Conservation (phyloP, 257 asterid species). For the Fraxinus cuspidata region DNA sequence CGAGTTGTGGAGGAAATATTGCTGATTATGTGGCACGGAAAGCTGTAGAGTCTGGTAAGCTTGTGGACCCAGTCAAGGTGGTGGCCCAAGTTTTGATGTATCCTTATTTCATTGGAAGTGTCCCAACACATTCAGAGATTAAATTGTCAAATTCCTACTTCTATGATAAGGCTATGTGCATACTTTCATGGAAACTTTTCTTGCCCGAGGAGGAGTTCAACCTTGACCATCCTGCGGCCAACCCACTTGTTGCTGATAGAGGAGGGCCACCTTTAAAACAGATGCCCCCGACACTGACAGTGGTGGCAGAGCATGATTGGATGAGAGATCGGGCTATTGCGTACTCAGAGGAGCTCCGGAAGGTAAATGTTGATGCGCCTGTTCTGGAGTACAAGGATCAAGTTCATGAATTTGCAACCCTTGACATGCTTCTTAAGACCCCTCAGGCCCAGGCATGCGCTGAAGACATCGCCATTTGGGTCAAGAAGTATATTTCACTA, state of each 20-base stretch:
- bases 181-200: conserved; percentile 48
- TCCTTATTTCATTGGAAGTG: conserved; percentile 54
- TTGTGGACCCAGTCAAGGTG: conserved; percentile 53
- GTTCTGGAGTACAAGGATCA: conserved; percentile 57
- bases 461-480: conserved; percentile 57
- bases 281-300: conserved; percentile 56
- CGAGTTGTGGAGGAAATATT: conserved; percentile 56
- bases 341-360: conserved; percentile 54
- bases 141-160: conserved; percentile 51
- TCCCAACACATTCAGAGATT: conserved; percentile 55
- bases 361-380: conserved; percentile 57
- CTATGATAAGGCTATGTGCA: conserved; percentile 54
- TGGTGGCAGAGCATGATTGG: conserved; percentile 58
- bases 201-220: conserved; percentile 41
- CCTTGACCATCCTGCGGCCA: conserved; percentile 53
- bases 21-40: conserved; percentile 46
- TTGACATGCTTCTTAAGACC: conserved; percentile 47
- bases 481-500: conserved; percentile 54
- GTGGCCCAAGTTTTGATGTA: conserved; percentile 61
- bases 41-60: conserved; percentile 51
- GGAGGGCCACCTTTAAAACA: conserved; percentile 42
- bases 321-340: conserved; percentile 60
- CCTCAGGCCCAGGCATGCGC: conserved; percentile 61
- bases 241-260: conserved; percentile 42
- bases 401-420: conserved; percentile 55